A percentile compares a stretch with the other conserved stretches of the same genome.
Evolutionary conservation across 2,329 filamentous ascomycete species (phyloP).

Genomic region (Sordariomycetes sp.): DNA sequence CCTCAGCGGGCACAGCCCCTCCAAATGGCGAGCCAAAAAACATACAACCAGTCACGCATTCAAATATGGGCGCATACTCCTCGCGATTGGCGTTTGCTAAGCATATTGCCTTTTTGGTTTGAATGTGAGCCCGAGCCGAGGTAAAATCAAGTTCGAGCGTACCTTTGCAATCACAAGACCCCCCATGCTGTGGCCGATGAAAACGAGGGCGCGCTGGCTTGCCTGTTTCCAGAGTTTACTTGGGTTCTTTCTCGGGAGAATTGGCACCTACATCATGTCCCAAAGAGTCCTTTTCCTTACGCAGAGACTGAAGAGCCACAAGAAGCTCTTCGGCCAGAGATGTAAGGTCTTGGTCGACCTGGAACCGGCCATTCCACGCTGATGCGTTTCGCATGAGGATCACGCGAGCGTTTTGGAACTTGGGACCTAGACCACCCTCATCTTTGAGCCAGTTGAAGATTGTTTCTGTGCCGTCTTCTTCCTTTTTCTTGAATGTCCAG

Average conservation of each 20-base stretch:
- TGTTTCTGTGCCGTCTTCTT: not conserved
- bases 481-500: too few relatives aligned
- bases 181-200: slow-evolving; percentile 34
- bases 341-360: not conserved
- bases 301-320: not conserved
- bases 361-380: not conserved
- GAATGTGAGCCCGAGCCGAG: too few relatives aligned
- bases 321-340: not conserved
- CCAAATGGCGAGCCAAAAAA: not conserved
- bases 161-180: slow-evolving; percentile 33
- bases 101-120: too few relatives aligned
- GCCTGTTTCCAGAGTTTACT: not conserved
- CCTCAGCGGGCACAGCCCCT: too few relatives aligned
- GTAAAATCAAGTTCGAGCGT: too few relatives aligned
- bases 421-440: not conserved
- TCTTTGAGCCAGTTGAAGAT: not conserved
- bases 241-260: too few relatives aligned
- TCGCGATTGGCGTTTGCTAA: not conserved
- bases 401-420: not conserved
- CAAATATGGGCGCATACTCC: not conserved
- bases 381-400: not conserved
- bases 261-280: too few relatives aligned
- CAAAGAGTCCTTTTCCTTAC: not conserved
- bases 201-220: slow-evolving; percentile 21
- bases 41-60: not conserved